Conservation (phyloP, 306 rosid genomes). For the Prunus kanzakura region DNA sequence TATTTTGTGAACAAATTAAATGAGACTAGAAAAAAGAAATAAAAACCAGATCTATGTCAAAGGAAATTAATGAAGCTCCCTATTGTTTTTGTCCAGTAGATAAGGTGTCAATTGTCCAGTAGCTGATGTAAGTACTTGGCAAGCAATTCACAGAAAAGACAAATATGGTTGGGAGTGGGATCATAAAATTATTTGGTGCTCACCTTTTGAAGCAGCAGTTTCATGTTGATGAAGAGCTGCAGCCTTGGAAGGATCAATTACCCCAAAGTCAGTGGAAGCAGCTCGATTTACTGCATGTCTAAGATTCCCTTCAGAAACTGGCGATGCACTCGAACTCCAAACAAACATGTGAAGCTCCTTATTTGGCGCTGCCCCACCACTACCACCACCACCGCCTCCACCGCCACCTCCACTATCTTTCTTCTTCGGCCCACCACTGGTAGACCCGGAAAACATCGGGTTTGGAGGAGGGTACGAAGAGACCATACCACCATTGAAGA, state of each 20-base stretch:
- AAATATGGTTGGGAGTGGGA: background rate
- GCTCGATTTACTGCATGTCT: slow-evolving; percentile 59
- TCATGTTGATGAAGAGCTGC: slow-evolving; percentile 42
- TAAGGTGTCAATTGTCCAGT: background rate
- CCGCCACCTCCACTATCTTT: slow-evolving; percentile 32
- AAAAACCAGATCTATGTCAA: background rate
- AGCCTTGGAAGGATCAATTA: slow-evolving; percentile 51
- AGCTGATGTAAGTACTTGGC: background rate
- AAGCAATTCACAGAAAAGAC: background rate
- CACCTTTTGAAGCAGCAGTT: slow-evolving; percentile 55
- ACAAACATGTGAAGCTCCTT: slow-evolving; percentile 93
- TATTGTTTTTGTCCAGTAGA: background rate
- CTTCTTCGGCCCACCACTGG: slow-evolving; percentile 50
- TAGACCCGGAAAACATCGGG: slow-evolving; percentile 67
- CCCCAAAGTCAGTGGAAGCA: slow-evolving; percentile 51
- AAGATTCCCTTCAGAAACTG: slow-evolving; percentile 75
- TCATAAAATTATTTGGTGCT: slow-evolving; percentile 3
- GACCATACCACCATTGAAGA: slow-evolving; percentile 46
- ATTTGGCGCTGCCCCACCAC: slow-evolving; percentile 17
- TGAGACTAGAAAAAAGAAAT: background rate
- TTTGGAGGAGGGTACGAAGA: slow-evolving; percentile 68
- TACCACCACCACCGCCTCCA: background rate
- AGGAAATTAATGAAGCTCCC: background rate
- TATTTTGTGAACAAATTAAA: background rate
- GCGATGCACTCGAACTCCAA: slow-evolving; percentile 88